Evolutionary conservation across 2,329 filamentous ascomycete species (phyloP).

Genomic region (Sclerotinia borealis): DNA sequence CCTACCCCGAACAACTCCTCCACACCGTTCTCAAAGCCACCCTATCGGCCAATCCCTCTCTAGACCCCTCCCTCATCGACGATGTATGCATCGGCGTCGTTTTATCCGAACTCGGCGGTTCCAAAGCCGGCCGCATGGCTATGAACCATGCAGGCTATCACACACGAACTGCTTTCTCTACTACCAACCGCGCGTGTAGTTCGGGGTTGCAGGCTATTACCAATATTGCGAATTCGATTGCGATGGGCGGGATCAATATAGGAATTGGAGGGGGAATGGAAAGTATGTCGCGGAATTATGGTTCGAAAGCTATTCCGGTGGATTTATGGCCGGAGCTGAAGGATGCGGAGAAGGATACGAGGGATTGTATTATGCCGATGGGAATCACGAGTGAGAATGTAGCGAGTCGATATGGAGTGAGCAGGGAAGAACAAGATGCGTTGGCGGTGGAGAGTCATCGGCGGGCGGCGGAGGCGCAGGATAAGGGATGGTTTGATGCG

Average conservation of each 20-base stretch:
- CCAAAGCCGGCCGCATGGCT: slow-evolving; percentile 87
- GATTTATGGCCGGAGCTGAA: slow-evolving; percentile 71
- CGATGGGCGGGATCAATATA: slow-evolving; percentile 62
- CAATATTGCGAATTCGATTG: slow-evolving; percentile 66
- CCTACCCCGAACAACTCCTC: slow-evolving; percentile 86
- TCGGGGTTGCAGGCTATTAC: slow-evolving; percentile 74
- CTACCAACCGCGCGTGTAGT: slow-evolving; percentile 81
- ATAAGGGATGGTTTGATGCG: slow-evolving; percentile 61
- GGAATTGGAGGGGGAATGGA: slow-evolving; percentile 90
- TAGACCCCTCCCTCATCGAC: slow-evolving; percentile 63
- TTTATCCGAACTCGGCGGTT: slow-evolving; percentile 82
- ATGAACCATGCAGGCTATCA: slow-evolving; percentile 77
- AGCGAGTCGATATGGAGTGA: slow-evolving; percentile 67
- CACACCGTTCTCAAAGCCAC: slow-evolving; percentile 61
- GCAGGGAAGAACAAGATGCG: slow-evolving; percentile 70
- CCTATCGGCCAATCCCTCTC: slow-evolving; percentile 63
- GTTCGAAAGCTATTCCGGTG: slow-evolving; percentile 73
- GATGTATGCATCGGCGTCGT: slow-evolving; percentile 87
- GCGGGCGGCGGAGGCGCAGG: slow-evolving; percentile 65
- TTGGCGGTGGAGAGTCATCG: slow-evolving; percentile 72
- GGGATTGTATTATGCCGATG: slow-evolving; percentile 93
- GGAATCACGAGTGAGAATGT: slow-evolving; percentile 88
- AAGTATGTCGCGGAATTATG: slow-evolving; percentile 93
- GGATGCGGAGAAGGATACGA: slow-evolving; percentile 60
- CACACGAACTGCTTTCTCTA: slow-evolving; percentile 69